A percentile compares a stretch with the other conserved stretches of the same genome.
phyloP scores from a whole-genome alignment of 306 rosid species.

The Alnus glutinosa region DNA sequence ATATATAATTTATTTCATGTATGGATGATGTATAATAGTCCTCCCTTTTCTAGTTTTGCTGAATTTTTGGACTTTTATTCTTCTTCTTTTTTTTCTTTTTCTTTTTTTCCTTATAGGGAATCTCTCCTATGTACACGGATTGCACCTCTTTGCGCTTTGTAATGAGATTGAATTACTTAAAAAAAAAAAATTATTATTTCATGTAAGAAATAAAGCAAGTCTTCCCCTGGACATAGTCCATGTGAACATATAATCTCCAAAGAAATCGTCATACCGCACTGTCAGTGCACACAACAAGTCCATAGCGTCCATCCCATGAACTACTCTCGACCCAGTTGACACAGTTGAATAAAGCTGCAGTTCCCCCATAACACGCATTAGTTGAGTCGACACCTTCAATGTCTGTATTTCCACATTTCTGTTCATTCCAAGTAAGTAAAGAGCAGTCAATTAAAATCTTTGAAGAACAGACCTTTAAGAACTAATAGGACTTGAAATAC shows the following conservation, averaged over 20 bases:
- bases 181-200: neutral
- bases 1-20: neutral
- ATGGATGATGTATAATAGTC: no score
- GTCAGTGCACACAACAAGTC: slow-evolving; percentile 96
- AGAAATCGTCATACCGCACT: slow-evolving; percentile 73
- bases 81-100: no score
- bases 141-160: no score
- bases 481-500: neutral
- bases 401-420: slow-evolving; percentile 88
- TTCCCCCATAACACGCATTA: slow-evolving; percentile 98
- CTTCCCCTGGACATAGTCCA: slow-evolving; percentile 16
- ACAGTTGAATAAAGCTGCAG: slow-evolving; percentile 96
- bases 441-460: neutral
- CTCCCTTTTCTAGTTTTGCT: no score
- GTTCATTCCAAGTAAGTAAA: slow-evolving; percentile 41
- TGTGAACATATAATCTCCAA: slow-evolving; percentile 17
- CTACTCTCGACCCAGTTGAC: slow-evolving; percentile 98
- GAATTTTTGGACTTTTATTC: no score
- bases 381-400: slow-evolving; percentile 95
- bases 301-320: slow-evolving; percentile 99
- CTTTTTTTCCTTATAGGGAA: no score
- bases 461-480: neutral
- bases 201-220: slow-evolving; percentile 14
- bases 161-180: no score
- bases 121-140: no score